phyloP scores from a whole-genome alignment of 1,139 yeast species.

The Diutina neorugosa region DNA sequence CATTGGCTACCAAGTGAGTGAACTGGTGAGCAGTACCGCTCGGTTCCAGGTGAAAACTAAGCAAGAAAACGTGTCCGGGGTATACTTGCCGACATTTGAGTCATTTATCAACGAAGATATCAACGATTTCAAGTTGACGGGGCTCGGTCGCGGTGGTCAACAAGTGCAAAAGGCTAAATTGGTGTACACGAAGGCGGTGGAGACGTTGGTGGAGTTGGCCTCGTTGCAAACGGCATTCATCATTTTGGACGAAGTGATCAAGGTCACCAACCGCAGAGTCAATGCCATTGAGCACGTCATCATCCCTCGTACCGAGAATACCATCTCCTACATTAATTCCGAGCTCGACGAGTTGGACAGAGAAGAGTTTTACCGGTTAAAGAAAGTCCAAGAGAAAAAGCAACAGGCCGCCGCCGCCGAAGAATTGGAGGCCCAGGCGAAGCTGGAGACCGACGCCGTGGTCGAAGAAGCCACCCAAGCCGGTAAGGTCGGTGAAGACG shows the following conservation, averaged over 20 bases:
- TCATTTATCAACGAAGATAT: conserved; percentile 70
- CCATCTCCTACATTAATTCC: conserved; percentile 83
- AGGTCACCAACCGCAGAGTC: conserved; percentile 95
- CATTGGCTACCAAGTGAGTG: conserved; percentile 91
- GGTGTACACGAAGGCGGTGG: conserved; percentile 91
- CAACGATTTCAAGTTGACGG: conserved; percentile 92
- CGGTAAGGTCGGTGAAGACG: neutral
- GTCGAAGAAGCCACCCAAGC: neutral
- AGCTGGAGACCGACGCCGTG: neutral
- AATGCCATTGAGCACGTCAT: conserved; percentile 98
- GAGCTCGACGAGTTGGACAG: conserved; percentile 96
- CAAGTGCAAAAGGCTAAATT: conserved; percentile 91
- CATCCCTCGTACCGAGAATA: conserved; percentile 94
- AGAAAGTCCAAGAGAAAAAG: conserved; percentile 94
- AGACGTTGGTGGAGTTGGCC: conserved; percentile 89
- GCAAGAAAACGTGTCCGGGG: conserved; percentile 96
- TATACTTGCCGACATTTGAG: conserved; percentile 84
- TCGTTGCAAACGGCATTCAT: conserved; percentile 93
- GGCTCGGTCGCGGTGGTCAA: conserved; percentile 97
- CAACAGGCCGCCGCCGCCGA: conserved; percentile 61
- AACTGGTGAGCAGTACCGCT: conserved; percentile 77
- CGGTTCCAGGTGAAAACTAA: conserved; percentile 84
- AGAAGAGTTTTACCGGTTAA: conserved; percentile 93
- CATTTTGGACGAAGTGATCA: conserved; percentile 92
- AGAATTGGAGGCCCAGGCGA: conserved; percentile 34